Percentiles rank a stretch among this genome's conserved stretches.
Evolutionary conservation across 164 flowering plant species (phyloP).

Genomic region (Macadamia tetraphylla): DNA sequence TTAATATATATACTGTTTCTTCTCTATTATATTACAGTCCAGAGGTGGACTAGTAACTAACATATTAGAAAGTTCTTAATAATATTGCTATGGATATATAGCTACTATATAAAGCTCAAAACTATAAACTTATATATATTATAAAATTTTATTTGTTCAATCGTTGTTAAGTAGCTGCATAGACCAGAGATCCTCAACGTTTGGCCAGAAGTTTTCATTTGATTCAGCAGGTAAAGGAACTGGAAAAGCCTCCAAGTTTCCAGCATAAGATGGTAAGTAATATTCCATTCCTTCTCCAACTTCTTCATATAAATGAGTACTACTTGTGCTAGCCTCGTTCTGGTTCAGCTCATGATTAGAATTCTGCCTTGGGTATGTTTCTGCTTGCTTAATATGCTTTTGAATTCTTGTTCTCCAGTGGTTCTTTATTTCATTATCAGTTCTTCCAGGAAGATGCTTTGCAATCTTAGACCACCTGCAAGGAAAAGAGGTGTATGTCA

Average conservation of each 20-base stretch:
- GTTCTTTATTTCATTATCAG: slow-evolving; percentile 75
- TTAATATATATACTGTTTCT: too few species aligned
- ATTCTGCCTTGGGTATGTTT: slow-evolving; percentile 23
- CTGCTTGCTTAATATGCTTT: slow-evolving; percentile 57
- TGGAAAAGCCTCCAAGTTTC: slow-evolving; percentile 22
- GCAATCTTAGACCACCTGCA: slow-evolving; percentile 82
- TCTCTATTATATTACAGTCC: too few species aligned
- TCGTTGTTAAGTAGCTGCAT: slow-evolving; percentile 52
- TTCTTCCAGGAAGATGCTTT: slow-evolving; percentile 71
- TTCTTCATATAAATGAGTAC: slow-evolving; percentile 18
- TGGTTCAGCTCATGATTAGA: slow-evolving; percentile 11
- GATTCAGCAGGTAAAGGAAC: slow-evolving; percentile 21
- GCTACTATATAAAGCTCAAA: too few species aligned
- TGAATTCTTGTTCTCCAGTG: slow-evolving; percentile 77
- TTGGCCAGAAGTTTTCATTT: slow-evolving; percentile 42
- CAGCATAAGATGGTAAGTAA: slow-evolving; percentile 28
- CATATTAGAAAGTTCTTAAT: too few species aligned
- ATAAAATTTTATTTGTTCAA: slow-evolving; percentile 9
- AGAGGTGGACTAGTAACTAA: too few species aligned
- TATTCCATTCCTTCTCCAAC: slow-evolving; percentile 22
- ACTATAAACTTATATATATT: background rate
- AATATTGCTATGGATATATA: too few species aligned
- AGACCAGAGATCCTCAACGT: slow-evolving; percentile 69
- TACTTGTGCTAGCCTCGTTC: slow-evolving; percentile 27
- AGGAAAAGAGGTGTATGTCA: background rate